Evolutionary conservation across 139 green algal species (phyloP).

Genomic region (Auxenochlorella pyrenoidosa): DNA sequence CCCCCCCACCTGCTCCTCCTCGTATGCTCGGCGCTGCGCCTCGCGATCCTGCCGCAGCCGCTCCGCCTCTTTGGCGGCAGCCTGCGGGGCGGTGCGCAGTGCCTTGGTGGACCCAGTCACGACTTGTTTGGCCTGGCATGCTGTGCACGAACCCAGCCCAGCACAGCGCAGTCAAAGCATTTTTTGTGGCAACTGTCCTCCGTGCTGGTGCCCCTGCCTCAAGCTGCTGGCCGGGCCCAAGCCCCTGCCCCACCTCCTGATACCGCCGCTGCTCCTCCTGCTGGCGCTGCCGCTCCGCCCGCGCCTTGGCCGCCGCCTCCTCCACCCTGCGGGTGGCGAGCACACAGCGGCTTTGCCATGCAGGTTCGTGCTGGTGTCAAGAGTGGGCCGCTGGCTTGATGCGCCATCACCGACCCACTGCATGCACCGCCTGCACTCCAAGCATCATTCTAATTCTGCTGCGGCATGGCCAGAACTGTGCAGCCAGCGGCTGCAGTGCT

Average conservation of each 20-base stretch:
- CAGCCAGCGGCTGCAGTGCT: too few species aligned
- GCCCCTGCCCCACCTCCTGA: constrained; percentile 29
- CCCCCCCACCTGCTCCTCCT: constrained; percentile 28
- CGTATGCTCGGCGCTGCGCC: constrained; percentile 32
- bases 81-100: background rate
- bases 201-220: background rate
- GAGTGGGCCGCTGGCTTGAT: too few species aligned
- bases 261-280: constrained; percentile 36
- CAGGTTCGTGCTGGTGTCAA: too few species aligned
- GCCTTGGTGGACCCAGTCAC: too few species aligned
- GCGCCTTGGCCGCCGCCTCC: constrained; percentile 34
- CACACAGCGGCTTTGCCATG: background rate
- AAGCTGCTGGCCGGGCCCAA: too few species aligned
- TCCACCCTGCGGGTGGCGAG: constrained; percentile 35
- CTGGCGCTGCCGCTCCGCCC: constrained; percentile 14
- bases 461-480: too few species aligned
- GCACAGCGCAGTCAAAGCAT: background rate
- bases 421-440: background rate
- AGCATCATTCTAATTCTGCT: background rate
- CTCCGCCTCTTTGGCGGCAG: constrained; percentile 27
- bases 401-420: too few species aligned
- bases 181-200: background rate
- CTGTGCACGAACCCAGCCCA: too few species aligned
- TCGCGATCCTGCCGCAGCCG: constrained; percentile 25
- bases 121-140: too few species aligned